These are phyloP conservation scores for Eucalyptus globulus DNA, from an alignment of 345 rosid genomes.

Conservation along the genomic window DNA sequence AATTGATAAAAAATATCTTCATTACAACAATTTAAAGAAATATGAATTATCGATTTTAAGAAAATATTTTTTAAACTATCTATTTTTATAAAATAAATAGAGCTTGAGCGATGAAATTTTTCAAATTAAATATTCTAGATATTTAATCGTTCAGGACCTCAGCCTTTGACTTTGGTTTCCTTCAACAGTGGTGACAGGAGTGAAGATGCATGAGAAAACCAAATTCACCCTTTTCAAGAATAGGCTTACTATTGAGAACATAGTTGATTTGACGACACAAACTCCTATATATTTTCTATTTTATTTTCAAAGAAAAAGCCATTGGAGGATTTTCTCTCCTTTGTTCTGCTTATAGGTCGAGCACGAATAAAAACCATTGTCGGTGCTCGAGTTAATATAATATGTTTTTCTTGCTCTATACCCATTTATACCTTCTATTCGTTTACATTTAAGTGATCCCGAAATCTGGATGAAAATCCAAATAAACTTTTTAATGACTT, in stretches of 20 bases:
- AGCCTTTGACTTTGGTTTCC: background rate
- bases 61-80: accelerated
- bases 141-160: background rate
- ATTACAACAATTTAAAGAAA: accelerated
- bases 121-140: background rate
- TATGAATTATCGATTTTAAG: accelerated
- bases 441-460: accelerated
- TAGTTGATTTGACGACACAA: background rate
- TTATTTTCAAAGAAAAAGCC: background rate
- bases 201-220: background rate
- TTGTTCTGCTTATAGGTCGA: background rate
- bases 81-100: background rate
- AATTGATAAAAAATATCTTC: background rate
- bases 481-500: too few species aligned
- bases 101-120: background rate
- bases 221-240: background rate
- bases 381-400: too few species aligned
- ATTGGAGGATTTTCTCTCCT: background rate
- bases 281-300: background rate
- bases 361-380: background rate
- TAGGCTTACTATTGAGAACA: background rate
- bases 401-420: too few species aligned
- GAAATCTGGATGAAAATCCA: too few species aligned
- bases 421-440: accelerated
- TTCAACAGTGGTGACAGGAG: background rate